Base-by-base conservation (phyloP, 768 basidiomycete genomes). In the Boletales sp. region DNA sequence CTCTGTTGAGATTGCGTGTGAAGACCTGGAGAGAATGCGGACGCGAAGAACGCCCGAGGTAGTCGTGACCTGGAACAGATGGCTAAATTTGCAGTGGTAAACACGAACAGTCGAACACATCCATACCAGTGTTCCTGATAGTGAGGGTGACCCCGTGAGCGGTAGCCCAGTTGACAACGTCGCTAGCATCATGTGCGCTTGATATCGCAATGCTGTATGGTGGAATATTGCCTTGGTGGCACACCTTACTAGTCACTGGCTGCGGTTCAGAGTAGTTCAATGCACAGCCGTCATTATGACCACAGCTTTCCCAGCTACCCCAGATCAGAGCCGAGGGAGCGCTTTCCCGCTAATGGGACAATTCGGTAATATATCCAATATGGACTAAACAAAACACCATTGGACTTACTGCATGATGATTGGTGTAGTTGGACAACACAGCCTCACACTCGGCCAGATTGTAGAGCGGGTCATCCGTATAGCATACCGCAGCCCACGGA, bases 271-370 rank as follows among this genome's bases (percentile, higher is more conserved):
- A 60, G 18, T 60, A 57, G 34, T 60, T 59, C 33, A 60, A 35
- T 21, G 50, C 44, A 37, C 59, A 60, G 10, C 59, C 51, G 9
- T 44, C 42, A 3, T 44, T 43, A 6, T 49, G 48, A 18, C 59
- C 55, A 11, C 59, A 60, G 5, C 49, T 46, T 36, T 60, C 58
- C 51, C 55, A 60, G 53, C 57, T 60, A 8, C 50, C 6, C 58
- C 59, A 60, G 19, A 60, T 55, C 5, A 61, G 53, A 8, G 59
- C 59, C 1, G 59, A 33, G 6, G 58, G 8, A 0, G 37, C 9
- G 19, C 25, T 41, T 46, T 60, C 59, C 6, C 59, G 59, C 59
- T 60, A 25, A 21, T 5, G 4, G 1, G 14, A 14, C 10, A 7
- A 21, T 18, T 34, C 4, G 19, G 14, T 36, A 36, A 21, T 1